Base-by-base conservation (phyloP, 805 yeast genomes). In the Wickerhamomyces xylosicus region DNA sequence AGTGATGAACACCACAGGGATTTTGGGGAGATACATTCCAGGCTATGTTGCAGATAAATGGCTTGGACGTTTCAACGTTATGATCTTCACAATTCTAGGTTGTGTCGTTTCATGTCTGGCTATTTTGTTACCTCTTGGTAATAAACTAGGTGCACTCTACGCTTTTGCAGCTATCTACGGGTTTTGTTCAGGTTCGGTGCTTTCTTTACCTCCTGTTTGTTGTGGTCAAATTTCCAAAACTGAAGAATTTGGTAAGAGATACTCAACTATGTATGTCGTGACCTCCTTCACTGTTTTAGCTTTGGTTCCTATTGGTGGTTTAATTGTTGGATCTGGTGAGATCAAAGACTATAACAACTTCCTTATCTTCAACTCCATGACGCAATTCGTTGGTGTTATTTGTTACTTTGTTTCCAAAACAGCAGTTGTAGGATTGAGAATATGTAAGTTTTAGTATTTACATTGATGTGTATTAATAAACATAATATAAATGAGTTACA, bases 181-280 rank as follows among this genome's bases (percentile, higher is more conserved):
- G 0, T 67, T 77, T 41, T 60, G 69, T 36, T 65, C 78, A 4
- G 74, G 80, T 4, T 67, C 81, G 1, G 70, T 75, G 4, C 59
- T 77, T 36, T 67, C 81, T 3, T 50, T 77, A 34, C 69, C 76
- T 14, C 82, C 83, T 2, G 76, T 72, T 3, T 72, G 81, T 47
- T 62, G 73, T 29, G 79, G 78, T 1, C 76, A 72, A 37, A 72
- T 78, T 28, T 72, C 80, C 15, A 67, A 70, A 38, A 67, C 72
- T 2, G 69, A 68, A 34, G 69, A 66, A 44, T 74, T 73, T 50
- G 80, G 79, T 7, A 67, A 68, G 47, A 63, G 77, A 16, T 74
- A 72, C 50, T 69, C 79, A 2, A 67, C 79, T 1, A 67, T 75
- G 47, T 79, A 77, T 54, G 68, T 76, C 34, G 56, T 76, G 48